phyloP scores from a whole-genome alignment of 768 basidiomycete species.

The Paxillus involutus region DNA sequence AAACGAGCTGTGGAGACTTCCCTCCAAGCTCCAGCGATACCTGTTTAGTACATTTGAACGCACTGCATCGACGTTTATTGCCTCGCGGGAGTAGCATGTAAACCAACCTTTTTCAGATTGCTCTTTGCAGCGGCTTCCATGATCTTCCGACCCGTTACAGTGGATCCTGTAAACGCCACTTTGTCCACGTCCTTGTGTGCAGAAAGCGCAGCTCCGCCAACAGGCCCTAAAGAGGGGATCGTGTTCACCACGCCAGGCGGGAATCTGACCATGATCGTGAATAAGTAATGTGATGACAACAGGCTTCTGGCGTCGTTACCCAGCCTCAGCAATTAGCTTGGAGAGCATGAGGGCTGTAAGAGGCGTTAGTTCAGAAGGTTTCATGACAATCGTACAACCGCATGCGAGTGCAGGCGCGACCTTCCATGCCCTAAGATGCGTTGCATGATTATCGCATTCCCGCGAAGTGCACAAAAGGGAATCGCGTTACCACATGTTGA shows the following conservation, averaged over 20 bases:
- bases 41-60: constrained; percentile 33
- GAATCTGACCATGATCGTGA: constrained; percentile 50
- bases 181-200: constrained; percentile 87
- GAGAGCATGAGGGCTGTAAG: constrained; percentile 82
- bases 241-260: constrained; percentile 92
- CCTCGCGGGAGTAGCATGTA: constrained; percentile 29
- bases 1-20: constrained; percentile 87
- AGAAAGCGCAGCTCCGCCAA: constrained; percentile 85
- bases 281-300: constrained; percentile 12
- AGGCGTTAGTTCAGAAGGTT: constrained; percentile 87
- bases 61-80: constrained; percentile 9
- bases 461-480: constrained; percentile 3
- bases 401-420: constrained; percentile 89
- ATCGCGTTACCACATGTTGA: constrained; percentile 68
- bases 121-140: constrained; percentile 91
- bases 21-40: constrained; percentile 93
- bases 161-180: constrained; percentile 94
- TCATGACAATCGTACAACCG: constrained; percentile 94
- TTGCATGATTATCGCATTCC: constrained; percentile 1
- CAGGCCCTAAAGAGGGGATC: constrained; percentile 75
- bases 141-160: constrained; percentile 84
- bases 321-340: constrained; percentile 79
- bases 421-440: constrained; percentile 72
- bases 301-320: constrained; percentile 43
- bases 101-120: constrained; percentile 84